Conservation (phyloP, 805 yeast genomes). For the Starmerella riodocensis region DNA sequence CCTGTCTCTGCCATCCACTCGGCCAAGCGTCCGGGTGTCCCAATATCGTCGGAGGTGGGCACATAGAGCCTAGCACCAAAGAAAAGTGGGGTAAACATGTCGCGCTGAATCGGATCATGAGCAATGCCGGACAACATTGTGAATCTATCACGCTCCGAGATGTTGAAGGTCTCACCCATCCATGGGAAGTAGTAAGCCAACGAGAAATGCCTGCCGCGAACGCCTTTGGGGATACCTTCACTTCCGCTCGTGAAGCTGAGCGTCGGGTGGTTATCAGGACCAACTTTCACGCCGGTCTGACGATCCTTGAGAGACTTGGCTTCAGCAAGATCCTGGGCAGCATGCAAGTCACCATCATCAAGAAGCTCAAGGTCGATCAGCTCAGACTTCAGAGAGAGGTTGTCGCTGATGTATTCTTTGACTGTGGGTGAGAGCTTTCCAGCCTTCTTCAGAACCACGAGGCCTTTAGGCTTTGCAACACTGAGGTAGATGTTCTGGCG, state of each 20-base stretch:
- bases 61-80: conserved; percentile 86
- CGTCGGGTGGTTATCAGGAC: conserved; percentile 97
- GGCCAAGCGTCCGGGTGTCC: conserved; percentile 95
- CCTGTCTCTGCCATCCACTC: conserved; percentile 90
- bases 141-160: conserved; percentile 69
- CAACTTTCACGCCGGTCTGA: conserved; percentile 76
- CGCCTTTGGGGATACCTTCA: conserved; percentile 98
- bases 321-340: conserved; percentile 22
- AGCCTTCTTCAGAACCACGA: conserved; percentile 81
- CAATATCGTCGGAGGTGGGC: conserved; percentile 95
- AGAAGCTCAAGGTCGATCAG: conserved; percentile 66
- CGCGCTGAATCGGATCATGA: conserved; percentile 98
- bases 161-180: conserved; percentile 82
- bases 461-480: conserved; percentile 87
- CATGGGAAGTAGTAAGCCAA: conserved; percentile 96
- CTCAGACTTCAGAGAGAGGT: conserved; percentile 56
- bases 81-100: conserved; percentile 94
- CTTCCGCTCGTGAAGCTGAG: conserved; percentile 93
- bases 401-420: conserved; percentile 58
- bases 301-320: conserved; percentile 42
- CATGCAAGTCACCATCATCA: conserved; percentile 54
- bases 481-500: conserved; percentile 86
- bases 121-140: conserved; percentile 99
- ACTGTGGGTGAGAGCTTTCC: conserved; percentile 70
- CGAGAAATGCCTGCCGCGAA: conserved; percentile 92